These are phyloP conservation scores for Lentinula sp. DNA, from an alignment of 768 basidiomycete species.

Conservation along the genomic window DNA sequence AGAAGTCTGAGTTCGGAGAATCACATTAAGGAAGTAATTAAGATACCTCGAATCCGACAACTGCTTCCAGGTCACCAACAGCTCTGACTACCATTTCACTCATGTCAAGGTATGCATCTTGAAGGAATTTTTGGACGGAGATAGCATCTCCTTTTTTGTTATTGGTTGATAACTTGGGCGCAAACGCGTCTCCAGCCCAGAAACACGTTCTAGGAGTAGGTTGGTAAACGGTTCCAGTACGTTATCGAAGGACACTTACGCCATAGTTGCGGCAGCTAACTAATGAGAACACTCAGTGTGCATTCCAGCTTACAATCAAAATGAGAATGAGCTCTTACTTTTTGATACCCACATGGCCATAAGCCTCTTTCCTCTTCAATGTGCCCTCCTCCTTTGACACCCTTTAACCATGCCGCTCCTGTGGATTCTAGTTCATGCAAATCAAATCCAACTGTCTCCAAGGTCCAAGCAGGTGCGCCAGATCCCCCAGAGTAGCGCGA, in stretches of 20 bases:
- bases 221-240: neutral
- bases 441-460: slow-evolving; percentile 83
- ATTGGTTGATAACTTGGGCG: slow-evolving; percentile 63
- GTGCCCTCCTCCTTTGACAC: slow-evolving; percentile 72
- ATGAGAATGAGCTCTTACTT: slow-evolving; percentile 20
- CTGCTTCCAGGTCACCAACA: slow-evolving; percentile 69
- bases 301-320: neutral
- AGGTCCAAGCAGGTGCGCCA: slow-evolving; percentile 95
- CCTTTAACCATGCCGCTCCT: slow-evolving; percentile 83
- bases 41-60: slow-evolving; percentile 85
- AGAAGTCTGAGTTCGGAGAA: neutral
- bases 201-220: slow-evolving; percentile 68
- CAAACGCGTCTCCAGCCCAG: slow-evolving; percentile 87
- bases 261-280: slow-evolving; percentile 88
- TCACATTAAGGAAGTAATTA: neutral
- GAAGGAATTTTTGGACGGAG: slow-evolving; percentile 77
- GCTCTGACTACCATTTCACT: slow-evolving; percentile 61
- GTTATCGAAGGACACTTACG: slow-evolving; percentile 39
- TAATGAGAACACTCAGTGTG: neutral
- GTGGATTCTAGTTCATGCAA: slow-evolving; percentile 71
- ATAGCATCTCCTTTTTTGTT: slow-evolving; percentile 41
- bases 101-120: slow-evolving; percentile 74
- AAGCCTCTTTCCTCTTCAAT: slow-evolving; percentile 73
- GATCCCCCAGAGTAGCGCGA: slow-evolving; percentile 92
- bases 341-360: slow-evolving; percentile 94